Base-by-base conservation (phyloP, 164 flowering plant species). In the Vitis vinifera region DNA sequence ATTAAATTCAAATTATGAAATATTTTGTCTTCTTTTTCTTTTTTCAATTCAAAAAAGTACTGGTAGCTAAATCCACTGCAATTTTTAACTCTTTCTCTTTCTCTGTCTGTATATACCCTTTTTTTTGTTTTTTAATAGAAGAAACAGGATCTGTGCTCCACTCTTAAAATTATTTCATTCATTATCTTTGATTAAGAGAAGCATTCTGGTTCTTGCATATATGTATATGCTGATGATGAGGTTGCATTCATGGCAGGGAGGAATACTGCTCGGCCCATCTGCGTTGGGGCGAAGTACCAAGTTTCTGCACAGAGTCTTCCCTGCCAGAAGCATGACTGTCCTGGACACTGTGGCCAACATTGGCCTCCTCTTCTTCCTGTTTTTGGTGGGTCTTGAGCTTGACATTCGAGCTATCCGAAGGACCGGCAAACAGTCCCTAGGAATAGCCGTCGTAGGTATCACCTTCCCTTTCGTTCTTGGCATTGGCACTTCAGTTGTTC, bases 261-360 rank as follows among this genome's bases (percentile, higher is more conserved):
- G 78, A 53, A 66, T 75, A 9, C 16, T 75, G 29, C 78, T 75
- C 5, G 78, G 78, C 14, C 78, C 78, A 2, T 75, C 78, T 14
- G 78, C 73, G 1, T 6, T 75, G 9, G 78, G 78, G 2, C 51
- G 74, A 49, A 75, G 63, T 58, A 13, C 70, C 59, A 56, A 27
- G n/a, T 75, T 60, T 29, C 58, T 75, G 58, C 56, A 70, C 51
- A 31, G 67, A 3, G 60, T 70, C 1, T 75, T 75, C 47, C 78
- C 78, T 0, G 16, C 50, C 1, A 65, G 14, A 47, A 66, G 78
- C 63, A 58, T 75, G 57, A 75, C 78, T 1, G 78, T 75, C 23
- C 31, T 75, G n/a, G 78, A 75, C 27, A 75, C 78, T 1, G 51
- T 71, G 0, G 78, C 78, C 53, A 67, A 75, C 71, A 67, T 75